A percentile compares a stretch with the other conserved stretches of the same genome.
Evolutionary conservation across 345 rosid genomes (phyloP).

Genomic region (Lagerstroemia speciosa): DNA sequence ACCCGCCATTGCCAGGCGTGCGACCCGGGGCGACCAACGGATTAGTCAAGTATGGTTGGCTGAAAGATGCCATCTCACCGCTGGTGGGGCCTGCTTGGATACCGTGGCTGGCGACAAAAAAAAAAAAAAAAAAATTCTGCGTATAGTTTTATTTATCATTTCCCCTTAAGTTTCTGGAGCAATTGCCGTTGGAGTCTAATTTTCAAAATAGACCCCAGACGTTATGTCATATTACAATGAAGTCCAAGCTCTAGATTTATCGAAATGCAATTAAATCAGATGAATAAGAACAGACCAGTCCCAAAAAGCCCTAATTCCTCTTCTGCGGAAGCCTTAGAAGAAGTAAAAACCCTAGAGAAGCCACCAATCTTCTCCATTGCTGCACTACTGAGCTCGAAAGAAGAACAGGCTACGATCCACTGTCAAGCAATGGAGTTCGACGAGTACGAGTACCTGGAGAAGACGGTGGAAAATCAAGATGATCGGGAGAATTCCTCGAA

Average conservation of each 20-base stretch:
- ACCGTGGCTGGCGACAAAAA: too few relatives aligned
- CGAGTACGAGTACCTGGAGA: conserved; percentile 92
- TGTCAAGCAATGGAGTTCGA: conserved; percentile 57
- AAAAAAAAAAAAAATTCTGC: too few relatives aligned
- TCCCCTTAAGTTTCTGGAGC: too few relatives aligned
- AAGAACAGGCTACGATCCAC: too few relatives aligned
- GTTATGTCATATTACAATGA: not conserved
- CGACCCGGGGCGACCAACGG: too few relatives aligned
- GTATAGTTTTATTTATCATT: too few relatives aligned
- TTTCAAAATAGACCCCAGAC: not conserved
- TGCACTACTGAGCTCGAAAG: too few relatives aligned
- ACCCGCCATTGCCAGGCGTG: too few relatives aligned
- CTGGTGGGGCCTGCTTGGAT: too few relatives aligned
- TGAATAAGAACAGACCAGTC: not conserved
- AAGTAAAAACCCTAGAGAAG: not conserved
- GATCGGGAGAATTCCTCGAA: conserved; percentile 30
- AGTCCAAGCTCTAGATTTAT: not conserved
- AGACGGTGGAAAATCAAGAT: conserved; percentile 49
- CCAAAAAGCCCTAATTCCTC: not conserved
- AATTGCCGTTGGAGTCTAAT: too few relatives aligned
- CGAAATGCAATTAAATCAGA: not conserved
- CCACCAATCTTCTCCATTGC: not conserved
- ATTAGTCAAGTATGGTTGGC: too few relatives aligned
- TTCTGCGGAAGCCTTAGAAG: not conserved
- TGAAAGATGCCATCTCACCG: too few relatives aligned